Percentiles rank a stretch among this genome's conserved stretches.
Evolutionary conservation across 345 rosid genomes (phyloP).

Genomic region (Zanthoxylum bungeanum): DNA sequence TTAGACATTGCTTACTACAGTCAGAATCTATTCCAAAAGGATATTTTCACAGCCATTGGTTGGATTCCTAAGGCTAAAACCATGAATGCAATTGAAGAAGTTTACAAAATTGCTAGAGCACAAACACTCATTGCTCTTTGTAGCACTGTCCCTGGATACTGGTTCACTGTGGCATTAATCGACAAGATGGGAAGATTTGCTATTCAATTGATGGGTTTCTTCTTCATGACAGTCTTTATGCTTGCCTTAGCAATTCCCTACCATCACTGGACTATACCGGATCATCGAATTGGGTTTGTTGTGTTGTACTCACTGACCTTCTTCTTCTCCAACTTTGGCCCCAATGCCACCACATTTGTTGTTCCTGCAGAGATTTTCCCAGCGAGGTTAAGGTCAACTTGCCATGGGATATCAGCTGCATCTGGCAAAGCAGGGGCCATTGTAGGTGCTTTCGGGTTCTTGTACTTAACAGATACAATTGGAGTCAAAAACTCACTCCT

Average conservation of each 20-base stretch:
- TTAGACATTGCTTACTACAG: slow-evolving; percentile 73
- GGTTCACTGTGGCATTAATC: slow-evolving; percentile 41
- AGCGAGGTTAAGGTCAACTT: slow-evolving; percentile 68
- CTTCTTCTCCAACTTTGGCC: slow-evolving; percentile 79
- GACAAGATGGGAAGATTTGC: slow-evolving; percentile 45
- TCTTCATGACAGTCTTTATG: slow-evolving; percentile 60
- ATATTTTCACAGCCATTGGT: slow-evolving; percentile 60
- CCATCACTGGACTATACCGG: slow-evolving; percentile 54
- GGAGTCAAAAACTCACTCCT: slow-evolving; percentile 43
- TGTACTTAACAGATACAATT: slow-evolving; percentile 35
- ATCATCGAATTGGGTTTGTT: slow-evolving; percentile 50
- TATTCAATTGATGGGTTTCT: too few relatives aligned
- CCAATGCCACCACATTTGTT: slow-evolving; percentile 75
- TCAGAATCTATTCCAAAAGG: slow-evolving; percentile 71
- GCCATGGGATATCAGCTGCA: slow-evolving; percentile 79
- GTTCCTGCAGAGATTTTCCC: slow-evolving; percentile 84
- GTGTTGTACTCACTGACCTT: slow-evolving; percentile 59
- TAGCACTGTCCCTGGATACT: slow-evolving; percentile 75
- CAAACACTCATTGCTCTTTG: slow-evolving; percentile 57
- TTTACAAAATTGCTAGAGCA: too few relatives aligned
- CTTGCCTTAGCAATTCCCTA: slow-evolving; percentile 60
- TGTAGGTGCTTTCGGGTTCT: slow-evolving; percentile 67
- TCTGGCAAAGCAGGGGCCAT: slow-evolving; percentile 70
- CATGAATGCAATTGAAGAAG: slow-evolving; percentile 72
- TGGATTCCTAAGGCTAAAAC: slow-evolving; percentile 68